Percentiles rank a stretch among this genome's conserved stretches.
Evolutionary conservation across 75 land plant genomes (phyloP).

Genomic region (Sequoia sempervirens): DNA sequence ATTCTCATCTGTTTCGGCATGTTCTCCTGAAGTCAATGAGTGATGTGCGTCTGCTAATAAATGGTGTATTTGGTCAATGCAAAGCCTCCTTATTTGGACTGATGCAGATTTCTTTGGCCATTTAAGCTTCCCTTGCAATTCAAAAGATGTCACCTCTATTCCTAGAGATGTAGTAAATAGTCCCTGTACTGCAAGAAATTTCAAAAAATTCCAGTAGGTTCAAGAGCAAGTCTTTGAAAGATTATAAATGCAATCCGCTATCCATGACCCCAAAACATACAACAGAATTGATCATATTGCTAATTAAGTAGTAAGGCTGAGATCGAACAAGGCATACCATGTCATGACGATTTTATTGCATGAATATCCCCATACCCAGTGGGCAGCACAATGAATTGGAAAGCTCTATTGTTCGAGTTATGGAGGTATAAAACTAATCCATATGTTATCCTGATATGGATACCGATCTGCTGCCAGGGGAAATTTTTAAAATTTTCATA

Average conservation of each 20-base stretch:
- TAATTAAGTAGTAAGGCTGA: too few relatives aligned
- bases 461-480: too few relatives aligned
- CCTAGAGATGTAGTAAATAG: constrained; percentile 67
- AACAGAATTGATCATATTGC: too few relatives aligned
- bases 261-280: constrained; percentile 65
- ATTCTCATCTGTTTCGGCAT: constrained; percentile 16
- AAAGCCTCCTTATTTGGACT: constrained; percentile 46
- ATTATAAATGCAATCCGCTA: constrained; percentile 69
- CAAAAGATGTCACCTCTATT: constrained; percentile 66
- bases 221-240: constrained; percentile 36
- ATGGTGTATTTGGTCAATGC: constrained; percentile 68
- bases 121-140: constrained; percentile 59
- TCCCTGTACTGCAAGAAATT: constrained; percentile 76
- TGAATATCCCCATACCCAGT: too few relatives aligned
- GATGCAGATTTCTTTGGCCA: constrained; percentile 71
- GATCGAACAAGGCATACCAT: too few relatives aligned
- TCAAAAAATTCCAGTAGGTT: constrained; percentile 50
- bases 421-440: too few relatives aligned
- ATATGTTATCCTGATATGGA: too few relatives aligned
- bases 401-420: too few relatives aligned
- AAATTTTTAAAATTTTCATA: too few relatives aligned
- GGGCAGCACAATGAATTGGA: too few relatives aligned
- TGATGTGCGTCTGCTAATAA: constrained; percentile 62
- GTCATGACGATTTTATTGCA: too few relatives aligned
- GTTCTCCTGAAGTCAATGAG: constrained; percentile 10